Base-by-base conservation (phyloP, 768 basidiomycete species). In the Suillus spraguei region DNA sequence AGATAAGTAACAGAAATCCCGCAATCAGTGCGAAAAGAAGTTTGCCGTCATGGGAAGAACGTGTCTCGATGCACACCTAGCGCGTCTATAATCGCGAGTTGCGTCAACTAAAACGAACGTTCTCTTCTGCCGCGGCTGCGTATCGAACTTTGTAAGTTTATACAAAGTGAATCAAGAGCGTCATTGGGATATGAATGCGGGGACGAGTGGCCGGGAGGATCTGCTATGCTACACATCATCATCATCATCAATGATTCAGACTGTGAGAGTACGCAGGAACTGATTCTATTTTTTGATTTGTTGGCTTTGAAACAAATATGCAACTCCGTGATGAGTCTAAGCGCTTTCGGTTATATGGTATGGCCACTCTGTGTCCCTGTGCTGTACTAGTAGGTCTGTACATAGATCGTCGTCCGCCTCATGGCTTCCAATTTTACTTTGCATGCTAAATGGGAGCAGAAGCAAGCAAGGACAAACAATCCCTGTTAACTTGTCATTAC, bases 81-180 rank as follows among this genome's bases (percentile, higher is more conserved):
- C 1, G 38, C 38, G 13, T 13, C 47, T 47, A 13, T 6, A 47
- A 47, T 47, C 47, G 47, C 22, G 47, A 50, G 49, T 28, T 9
- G 8, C 33, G 33, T 33, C 32, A 53, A 50, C 28, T 4, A 50
- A 28, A 50, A 28, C 3, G 24, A 28, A 7, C 16, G 35, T 55
- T 36, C 35, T 36, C 54, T 55, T 55, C 54, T 55, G 35, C 56
- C 39, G 56, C 56, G 56, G 38, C 39, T 17, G 9, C 50, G 17
- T 28, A 52, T 33, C 50, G 28, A 32, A 28, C 16, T 52, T 52
- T 16, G 28, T 33, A 32, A 50, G 49, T 50, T 28, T 24, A 28
- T 11, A n/a, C 17, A 6, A 35, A n/a, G 52, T 35, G 33, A 35
- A 53, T 53, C 52, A 7, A 53, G 20, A 53, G 52, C 32, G 11